Evolutionary conservation across 2,329 filamentous ascomycete genomes (phyloP).

Genomic region (Bipolaris sorokiniana): DNA sequence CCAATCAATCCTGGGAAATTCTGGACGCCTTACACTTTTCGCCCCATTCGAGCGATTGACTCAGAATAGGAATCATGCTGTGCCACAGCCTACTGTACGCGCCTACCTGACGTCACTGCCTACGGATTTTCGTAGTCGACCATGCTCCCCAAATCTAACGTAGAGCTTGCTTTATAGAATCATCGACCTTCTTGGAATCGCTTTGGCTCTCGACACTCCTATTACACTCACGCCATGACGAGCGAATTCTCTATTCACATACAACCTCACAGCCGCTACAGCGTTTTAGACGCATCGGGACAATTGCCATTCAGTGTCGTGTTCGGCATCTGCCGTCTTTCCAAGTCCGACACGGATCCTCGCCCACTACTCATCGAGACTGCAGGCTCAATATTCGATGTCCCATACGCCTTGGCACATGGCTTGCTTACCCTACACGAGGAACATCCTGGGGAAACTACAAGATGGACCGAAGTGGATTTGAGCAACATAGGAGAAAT

Average conservation of each 20-base stretch:
- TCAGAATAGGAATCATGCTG: not conserved
- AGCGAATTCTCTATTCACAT: not conserved
- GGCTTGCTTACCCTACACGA: conserved; percentile 3
- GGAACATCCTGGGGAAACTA: conserved; percentile 2
- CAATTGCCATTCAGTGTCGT: conserved; percentile 1
- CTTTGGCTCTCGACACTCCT: not conserved
- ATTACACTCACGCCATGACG: not conserved
- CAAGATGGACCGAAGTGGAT: not conserved
- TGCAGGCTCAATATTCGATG: conserved; percentile 3
- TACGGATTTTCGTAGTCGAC: not conserved
- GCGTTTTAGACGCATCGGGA: not conserved
- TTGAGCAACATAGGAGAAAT: not conserved
- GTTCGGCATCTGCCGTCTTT: conserved; percentile 2
- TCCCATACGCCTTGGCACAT: conserved; percentile 4
- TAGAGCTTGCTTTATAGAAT: not conserved
- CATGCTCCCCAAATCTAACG: not conserved
- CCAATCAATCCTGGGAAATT: not conserved
- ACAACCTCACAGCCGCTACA: conserved; percentile 3
- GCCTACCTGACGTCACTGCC: not conserved
- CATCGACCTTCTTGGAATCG: not conserved
- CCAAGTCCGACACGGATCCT: not conserved
- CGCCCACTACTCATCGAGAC: conserved; percentile 3
- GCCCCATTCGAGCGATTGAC: not conserved
- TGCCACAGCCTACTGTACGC: not conserved
- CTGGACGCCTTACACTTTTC: not conserved